These are phyloP conservation scores for Phytopythium vexans DNA, from an alignment of 352 stramenopile genomes.

Conservation along the genomic window DNA sequence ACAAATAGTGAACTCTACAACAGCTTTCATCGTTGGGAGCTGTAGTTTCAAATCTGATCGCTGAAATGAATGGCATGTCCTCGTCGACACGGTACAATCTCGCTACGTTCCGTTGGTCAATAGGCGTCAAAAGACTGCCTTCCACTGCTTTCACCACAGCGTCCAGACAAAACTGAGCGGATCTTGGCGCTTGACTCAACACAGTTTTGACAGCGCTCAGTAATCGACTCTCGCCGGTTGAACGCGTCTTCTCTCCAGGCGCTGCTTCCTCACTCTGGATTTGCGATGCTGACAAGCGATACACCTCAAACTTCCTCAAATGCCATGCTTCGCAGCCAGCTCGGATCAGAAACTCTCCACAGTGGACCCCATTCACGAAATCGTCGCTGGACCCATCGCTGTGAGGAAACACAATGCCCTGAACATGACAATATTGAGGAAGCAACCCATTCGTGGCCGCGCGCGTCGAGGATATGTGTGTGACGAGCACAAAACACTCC, in stretches of 20 bases:
- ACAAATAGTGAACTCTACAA: too few relatives aligned
- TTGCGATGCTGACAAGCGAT: constrained; percentile 19
- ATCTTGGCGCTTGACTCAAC: too few relatives aligned
- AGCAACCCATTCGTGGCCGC: background rate
- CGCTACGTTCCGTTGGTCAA: too few relatives aligned
- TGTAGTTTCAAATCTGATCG: too few relatives aligned
- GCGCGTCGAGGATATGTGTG: constrained; percentile 18
- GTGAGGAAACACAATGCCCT: constrained; percentile 26
- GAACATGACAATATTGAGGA: constrained; percentile 33
- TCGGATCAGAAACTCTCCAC: constrained; percentile 28
- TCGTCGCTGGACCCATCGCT: background rate
- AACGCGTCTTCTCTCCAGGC: background rate
- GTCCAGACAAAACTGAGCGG: too few relatives aligned
- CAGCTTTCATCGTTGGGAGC: too few relatives aligned
- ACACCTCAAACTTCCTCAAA: constrained; percentile 28
- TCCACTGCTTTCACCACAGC: constrained; percentile 6
- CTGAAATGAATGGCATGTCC: too few relatives aligned
- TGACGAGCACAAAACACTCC: constrained; percentile 23
- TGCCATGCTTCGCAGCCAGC: constrained; percentile 23
- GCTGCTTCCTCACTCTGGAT: constrained; percentile 3
- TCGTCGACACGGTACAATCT: too few relatives aligned
- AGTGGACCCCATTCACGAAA: constrained; percentile 12
- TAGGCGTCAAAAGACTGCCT: too few relatives aligned
- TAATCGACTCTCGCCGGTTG: too few relatives aligned
- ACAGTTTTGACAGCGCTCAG: too few relatives aligned